Percentiles rank a stretch among this genome's conserved stretches.
These are phyloP conservation scores for Diaporthe citri DNA, from an alignment of 2,329 filamentous ascomycete genomes.

Conservation along the genomic window DNA sequence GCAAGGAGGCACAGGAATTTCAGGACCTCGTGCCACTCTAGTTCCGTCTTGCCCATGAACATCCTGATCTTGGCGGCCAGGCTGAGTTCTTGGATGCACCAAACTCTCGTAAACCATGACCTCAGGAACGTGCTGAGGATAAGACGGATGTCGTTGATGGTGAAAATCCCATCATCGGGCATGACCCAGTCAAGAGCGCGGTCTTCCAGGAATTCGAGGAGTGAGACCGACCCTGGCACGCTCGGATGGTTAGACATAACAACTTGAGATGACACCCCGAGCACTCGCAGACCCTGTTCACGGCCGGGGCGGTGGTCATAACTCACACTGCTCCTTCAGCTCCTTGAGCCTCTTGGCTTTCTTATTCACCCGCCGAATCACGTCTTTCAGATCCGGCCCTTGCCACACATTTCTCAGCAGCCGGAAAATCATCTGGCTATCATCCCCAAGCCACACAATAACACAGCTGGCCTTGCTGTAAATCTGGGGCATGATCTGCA, in stretches of 20 bases:
- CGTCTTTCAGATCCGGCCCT: conserved; percentile 1
- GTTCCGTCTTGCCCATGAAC: conserved; percentile 30
- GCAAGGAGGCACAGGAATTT: conserved; percentile 24
- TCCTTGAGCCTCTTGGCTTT: conserved; percentile 16
- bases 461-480: conserved; percentile 24
- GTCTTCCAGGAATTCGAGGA: conserved; percentile 7
- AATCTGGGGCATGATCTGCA: conserved; percentile 32
- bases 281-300: not conserved
- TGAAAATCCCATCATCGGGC: conserved; percentile 3
- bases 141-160: conserved; percentile 28
- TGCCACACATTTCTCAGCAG: not conserved
- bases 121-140: conserved; percentile 22
- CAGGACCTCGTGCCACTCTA: conserved; percentile 30
- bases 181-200: not conserved
- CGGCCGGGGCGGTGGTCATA: not conserved
- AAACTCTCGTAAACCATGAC: conserved; percentile 27
- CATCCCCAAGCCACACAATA: conserved; percentile 33
- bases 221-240: not conserved
- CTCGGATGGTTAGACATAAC: not conserved
- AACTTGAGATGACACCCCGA: too few species aligned
- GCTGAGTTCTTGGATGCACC: conserved; percentile 27
- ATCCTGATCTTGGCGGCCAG: conserved; percentile 26
- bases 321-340: conserved; percentile 25
- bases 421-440: conserved; percentile 22
- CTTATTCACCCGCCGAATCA: conserved; percentile 19